Conservation (phyloP, 2,329 filamentous ascomycete species). For the Colletotrichum viniferum region DNA sequence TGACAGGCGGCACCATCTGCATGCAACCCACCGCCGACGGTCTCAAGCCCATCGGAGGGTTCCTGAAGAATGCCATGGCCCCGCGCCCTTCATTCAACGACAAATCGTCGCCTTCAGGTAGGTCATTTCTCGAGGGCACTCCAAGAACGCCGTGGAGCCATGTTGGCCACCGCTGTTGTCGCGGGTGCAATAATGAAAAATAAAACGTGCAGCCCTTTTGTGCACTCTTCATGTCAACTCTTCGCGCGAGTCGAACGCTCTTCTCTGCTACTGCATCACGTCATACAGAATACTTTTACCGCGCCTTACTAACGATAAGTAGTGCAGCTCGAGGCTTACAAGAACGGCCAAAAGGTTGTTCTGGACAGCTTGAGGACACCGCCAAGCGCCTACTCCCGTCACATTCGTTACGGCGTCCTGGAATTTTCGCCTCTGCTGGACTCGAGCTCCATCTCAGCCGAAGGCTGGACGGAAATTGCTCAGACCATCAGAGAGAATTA, state of each 20-base stretch:
- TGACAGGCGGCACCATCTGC: conserved; percentile 89
- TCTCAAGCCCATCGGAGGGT: conserved; percentile 79
- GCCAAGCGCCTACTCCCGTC: conserved; percentile 77
- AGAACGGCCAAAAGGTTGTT: conserved; percentile 50
- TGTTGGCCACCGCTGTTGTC: neutral
- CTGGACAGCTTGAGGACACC: conserved; percentile 80
- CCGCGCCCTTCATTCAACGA: conserved; percentile 88
- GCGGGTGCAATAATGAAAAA: neutral
- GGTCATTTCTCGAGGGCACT: conserved; percentile 18
- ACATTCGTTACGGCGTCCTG: conserved; percentile 81
- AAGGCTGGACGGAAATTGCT: conserved; percentile 86
- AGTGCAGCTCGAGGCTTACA: conserved; percentile 56
- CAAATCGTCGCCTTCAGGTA: conserved; percentile 57
- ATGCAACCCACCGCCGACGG: conserved; percentile 85
- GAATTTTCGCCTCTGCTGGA: conserved; percentile 88
- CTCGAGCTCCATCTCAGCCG: conserved; percentile 86
- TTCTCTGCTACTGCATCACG: neutral
- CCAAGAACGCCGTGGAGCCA: neutral
- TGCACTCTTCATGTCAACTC: neutral
- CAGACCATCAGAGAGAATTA: conserved; percentile 83
- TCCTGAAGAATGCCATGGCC: conserved; percentile 82
- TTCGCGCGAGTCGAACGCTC: neutral
- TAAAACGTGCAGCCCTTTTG: neutral
- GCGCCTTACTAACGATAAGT: neutral
- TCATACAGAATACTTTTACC: neutral